phyloP scores from a whole-genome alignment of 345 rosid genomes.

The Populus simonii region DNA sequence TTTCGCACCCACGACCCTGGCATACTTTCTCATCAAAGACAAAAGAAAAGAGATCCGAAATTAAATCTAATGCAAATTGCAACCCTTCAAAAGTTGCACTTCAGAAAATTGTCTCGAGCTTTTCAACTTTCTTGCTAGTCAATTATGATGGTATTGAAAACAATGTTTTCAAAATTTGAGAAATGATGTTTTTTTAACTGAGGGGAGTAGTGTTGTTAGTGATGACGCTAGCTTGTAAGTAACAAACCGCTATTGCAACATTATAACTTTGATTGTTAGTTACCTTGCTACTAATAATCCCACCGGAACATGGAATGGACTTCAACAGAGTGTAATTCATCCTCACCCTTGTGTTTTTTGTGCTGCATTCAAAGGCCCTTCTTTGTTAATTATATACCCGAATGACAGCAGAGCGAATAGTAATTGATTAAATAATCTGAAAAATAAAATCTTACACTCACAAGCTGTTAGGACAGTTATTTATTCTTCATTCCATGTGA shows the following conservation, averaged over 20 bases:
- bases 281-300: neutral
- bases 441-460: constrained; percentile 8
- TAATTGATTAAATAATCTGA: neutral
- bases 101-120: neutral
- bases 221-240: neutral
- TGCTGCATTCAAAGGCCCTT: neutral
- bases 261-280: neutral
- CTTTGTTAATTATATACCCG: constrained; percentile 1
- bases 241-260: neutral
- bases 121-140: neutral
- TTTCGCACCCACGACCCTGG: neutral
- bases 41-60: neutral
- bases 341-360: neutral
- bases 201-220: neutral
- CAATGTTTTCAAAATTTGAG: neutral
- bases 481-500: constrained; percentile 46
- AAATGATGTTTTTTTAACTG: neutral
- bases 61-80: neutral
- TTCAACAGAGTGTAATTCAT: neutral
- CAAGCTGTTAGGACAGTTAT: constrained; percentile 5
- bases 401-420: neutral
- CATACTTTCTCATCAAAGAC: neutral
- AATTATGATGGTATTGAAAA: neutral
- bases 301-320: neutral
- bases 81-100: neutral